Evolutionary conservation across 164 flowering plant genomes (phyloP), one percentile per base, ranked within the genome.

Genomic region (Vitis amurensis): DNA sequence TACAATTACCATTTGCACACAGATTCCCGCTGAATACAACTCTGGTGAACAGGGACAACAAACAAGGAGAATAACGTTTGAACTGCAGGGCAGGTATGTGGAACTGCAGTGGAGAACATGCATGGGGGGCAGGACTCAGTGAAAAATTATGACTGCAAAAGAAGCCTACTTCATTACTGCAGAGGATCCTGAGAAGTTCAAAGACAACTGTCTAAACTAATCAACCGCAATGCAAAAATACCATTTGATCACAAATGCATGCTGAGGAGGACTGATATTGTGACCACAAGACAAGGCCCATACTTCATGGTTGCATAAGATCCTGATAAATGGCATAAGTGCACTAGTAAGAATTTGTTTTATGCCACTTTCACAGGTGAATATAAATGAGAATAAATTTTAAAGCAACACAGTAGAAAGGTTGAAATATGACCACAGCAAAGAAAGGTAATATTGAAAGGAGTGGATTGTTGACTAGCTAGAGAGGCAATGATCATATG

Each of bases 191-290:
- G 53, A 23, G 19, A 30, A 19, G 48, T 66, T 15, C 11, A 10
- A 47, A 51, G 49, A 44, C 17, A 37, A 62, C 19, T 19, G 48
- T 50, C 59, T 9, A 29, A 31, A 52, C 58, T 29, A 19, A 17
- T 66, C 12, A 9, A 51, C 68, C 59, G 2, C 49, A 37, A 27
- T 53, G 27, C 53, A 49, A 14, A 16, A 66, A 49, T 51, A 66
- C 57, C 58, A 27, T 30, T 27, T 51, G 48, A 23, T 66, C 23
- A 30, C 59, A 66, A 66, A 52, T 30, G 59, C 59, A 27, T 50
- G 57, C 30, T 50, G 47, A 14, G 52, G 58, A 50, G 19, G 68
- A 52, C 57, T 23, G 16, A 23, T 50, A 65, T n/a, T 19, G 27
- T 27, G n/a, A 63, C 31, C 47, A 13, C 14, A 51, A 55, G 53